phyloP scores from a whole-genome alignment of 2,329 filamentous ascomycete genomes.

The Calonectria naviculata region DNA sequence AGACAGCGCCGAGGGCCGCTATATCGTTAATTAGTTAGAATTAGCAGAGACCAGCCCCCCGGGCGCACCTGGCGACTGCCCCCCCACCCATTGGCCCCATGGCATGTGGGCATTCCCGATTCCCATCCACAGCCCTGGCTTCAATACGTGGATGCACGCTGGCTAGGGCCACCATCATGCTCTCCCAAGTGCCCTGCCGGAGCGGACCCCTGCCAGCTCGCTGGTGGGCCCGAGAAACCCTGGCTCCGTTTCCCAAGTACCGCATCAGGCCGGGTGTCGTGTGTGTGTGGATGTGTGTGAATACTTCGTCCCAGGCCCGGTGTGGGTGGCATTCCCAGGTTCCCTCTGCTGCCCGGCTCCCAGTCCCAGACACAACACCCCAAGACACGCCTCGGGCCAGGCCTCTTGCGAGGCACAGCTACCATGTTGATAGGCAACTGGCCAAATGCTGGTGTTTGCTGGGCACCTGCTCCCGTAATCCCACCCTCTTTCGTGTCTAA shows the following conservation, averaged over 20 bases:
- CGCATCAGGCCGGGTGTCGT: neutral
- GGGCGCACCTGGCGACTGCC: neutral
- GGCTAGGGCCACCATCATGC: neutral
- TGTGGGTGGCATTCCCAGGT: neutral
- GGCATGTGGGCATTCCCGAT: conserved; percentile 5
- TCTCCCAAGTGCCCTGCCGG: neutral
- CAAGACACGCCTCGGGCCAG: neutral
- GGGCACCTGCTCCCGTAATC: neutral
- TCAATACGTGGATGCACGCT: conserved; percentile 5
- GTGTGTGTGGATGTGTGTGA: neutral
- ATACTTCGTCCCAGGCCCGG: neutral
- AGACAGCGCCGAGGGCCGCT: neutral
- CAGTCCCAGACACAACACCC: neutral
- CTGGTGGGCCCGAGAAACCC: neutral
- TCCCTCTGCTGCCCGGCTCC: neutral
- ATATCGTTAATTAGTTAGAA: neutral
- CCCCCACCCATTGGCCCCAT: neutral
- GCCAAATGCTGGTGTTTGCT: neutral
- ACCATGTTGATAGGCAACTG: neutral
- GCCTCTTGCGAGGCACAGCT: neutral
- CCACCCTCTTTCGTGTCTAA: neutral
- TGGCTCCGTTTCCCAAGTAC: neutral
- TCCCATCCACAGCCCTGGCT: neutral
- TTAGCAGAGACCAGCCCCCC: neutral
- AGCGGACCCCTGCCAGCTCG: neutral